These are phyloP conservation scores for Trichothecium sympodiale DNA, from an alignment of 2,329 filamentous ascomycete genomes.

Conservation along the genomic window DNA sequence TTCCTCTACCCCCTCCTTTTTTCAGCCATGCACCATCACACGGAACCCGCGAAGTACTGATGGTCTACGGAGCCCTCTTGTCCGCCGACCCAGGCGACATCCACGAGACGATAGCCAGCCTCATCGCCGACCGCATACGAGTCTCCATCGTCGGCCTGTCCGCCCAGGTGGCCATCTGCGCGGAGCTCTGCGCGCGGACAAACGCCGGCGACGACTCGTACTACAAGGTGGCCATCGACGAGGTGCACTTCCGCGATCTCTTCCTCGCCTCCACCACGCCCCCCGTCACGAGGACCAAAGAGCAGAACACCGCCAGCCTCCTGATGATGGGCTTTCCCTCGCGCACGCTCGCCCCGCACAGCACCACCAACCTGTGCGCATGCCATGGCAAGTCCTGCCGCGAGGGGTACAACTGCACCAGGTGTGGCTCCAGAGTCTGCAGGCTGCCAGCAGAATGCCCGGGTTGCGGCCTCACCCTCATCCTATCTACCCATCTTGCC, in stretches of 20 bases:
- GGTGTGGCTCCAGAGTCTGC: slow-evolving; percentile 84
- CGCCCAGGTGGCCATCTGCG: slow-evolving; percentile 85
- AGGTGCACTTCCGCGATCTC: slow-evolving; percentile 71
- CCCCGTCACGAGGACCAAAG: slow-evolving; percentile 61
- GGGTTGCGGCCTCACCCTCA: slow-evolving; percentile 80
- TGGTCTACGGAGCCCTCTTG: slow-evolving; percentile 83
- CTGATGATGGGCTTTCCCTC: slow-evolving; percentile 99
- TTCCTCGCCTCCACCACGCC: slow-evolving; percentile 82
- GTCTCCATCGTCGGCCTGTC: slow-evolving; percentile 85
- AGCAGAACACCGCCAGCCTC: slow-evolving; percentile 50
- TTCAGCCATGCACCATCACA: slow-evolving; percentile 77
- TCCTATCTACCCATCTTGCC: slow-evolving; percentile 85
- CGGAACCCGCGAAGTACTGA: slow-evolving; percentile 83
- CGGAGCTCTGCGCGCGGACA: slow-evolving; percentile 76
- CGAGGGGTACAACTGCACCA: slow-evolving; percentile 83
- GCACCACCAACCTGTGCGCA: slow-evolving; percentile 66
- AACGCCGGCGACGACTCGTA: slow-evolving; percentile 66
- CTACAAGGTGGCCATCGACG: slow-evolving; percentile 77
- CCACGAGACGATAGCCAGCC: slow-evolving; percentile 71
- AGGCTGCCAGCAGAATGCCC: slow-evolving; percentile 83
- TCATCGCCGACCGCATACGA: slow-evolving; percentile 73
- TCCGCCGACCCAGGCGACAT: slow-evolving; percentile 93
- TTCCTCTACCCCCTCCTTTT: too few species aligned
- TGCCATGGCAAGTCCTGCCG: slow-evolving; percentile 76
- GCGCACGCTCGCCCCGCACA: slow-evolving; percentile 58